Conservation (phyloP, 129 eudicot species). For the Lactuca sativa region DNA sequence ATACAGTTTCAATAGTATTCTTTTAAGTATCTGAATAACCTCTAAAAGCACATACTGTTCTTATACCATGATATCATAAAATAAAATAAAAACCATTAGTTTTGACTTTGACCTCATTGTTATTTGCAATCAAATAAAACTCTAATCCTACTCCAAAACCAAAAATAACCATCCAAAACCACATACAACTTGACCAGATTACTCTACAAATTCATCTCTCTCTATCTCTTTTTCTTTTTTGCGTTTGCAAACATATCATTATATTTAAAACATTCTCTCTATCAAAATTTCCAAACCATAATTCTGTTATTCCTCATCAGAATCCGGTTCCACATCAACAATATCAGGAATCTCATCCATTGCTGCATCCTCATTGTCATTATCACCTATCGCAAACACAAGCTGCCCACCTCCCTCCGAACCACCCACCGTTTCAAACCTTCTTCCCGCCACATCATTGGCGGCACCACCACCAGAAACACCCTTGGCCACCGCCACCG, state of each 20-base stretch:
- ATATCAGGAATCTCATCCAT: constrained; percentile 78
- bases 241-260: constrained; percentile 4
- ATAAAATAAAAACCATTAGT: background rate
- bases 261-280: constrained; percentile 8
- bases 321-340: constrained; percentile 84
- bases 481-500: background rate
- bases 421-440: background rate
- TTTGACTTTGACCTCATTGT: background rate
- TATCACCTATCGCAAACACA: constrained; percentile 31
- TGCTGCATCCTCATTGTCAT: constrained; percentile 38
- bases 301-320: constrained; percentile 46
- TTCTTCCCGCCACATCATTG: constrained; percentile 1
- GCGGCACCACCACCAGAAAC: constrained; percentile 1
- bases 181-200: background rate
- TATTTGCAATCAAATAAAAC: background rate
- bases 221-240: background rate
- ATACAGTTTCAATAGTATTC: background rate
- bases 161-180: background rate
- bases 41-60: background rate
- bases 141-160: background rate
- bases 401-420: constrained; percentile 13
- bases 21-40: too few species aligned
- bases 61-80: too few species aligned
- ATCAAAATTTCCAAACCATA: constrained; percentile 22
- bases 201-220: too few species aligned